phyloP scores from a whole-genome alignment of 1,284 basidiomycete genomes.

The Chiua sp. region DNA sequence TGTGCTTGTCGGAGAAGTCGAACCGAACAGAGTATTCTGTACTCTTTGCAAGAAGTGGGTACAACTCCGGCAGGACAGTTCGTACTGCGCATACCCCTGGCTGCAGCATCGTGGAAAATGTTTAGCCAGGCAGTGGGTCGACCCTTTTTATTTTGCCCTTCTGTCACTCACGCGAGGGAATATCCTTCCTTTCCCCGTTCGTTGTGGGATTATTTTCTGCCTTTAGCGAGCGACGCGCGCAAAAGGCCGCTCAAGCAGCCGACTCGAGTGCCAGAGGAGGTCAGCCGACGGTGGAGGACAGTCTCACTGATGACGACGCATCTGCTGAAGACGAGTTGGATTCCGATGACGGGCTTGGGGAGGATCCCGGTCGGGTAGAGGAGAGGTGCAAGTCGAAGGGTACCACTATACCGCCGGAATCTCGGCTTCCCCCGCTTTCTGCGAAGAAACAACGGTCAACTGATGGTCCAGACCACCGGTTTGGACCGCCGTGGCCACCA shows the following conservation, averaged over 20 bases:
- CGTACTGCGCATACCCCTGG: slow-evolving; percentile 81
- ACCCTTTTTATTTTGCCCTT: slow-evolving; percentile 9
- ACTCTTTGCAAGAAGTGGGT: slow-evolving; percentile 79
- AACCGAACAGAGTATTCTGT: slow-evolving; percentile 77
- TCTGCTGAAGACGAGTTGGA: slow-evolving; percentile 48
- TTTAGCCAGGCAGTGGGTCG: slow-evolving; percentile 64
- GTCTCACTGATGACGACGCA: slow-evolving; percentile 30
- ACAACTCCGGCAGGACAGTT: slow-evolving; percentile 72
- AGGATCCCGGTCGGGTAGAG: slow-evolving; percentile 30
- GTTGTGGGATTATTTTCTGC: not conserved
- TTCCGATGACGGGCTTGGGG: slow-evolving; percentile 42
- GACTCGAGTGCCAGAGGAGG: slow-evolving; percentile 32
- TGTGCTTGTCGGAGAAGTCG: slow-evolving; percentile 64
- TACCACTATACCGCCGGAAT: slow-evolving; percentile 26
- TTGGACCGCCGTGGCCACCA: slow-evolving; percentile 27
- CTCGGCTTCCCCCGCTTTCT: slow-evolving; percentile 18
- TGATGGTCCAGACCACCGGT: slow-evolving; percentile 25
- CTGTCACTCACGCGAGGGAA: slow-evolving; percentile 11
- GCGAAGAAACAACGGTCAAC: slow-evolving; percentile 31
- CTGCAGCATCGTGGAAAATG: slow-evolving; percentile 76
- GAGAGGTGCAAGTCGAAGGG: slow-evolving; percentile 35
- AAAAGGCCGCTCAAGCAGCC: slow-evolving; percentile 47
- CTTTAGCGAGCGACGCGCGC: slow-evolving; percentile 53
- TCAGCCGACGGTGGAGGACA: slow-evolving; percentile 32
- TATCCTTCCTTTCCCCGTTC: slow-evolving; percentile 4